Evolutionary conservation across 2,329 filamentous ascomycete genomes (phyloP).

Genomic region (Pseudocercospora vitis): DNA sequence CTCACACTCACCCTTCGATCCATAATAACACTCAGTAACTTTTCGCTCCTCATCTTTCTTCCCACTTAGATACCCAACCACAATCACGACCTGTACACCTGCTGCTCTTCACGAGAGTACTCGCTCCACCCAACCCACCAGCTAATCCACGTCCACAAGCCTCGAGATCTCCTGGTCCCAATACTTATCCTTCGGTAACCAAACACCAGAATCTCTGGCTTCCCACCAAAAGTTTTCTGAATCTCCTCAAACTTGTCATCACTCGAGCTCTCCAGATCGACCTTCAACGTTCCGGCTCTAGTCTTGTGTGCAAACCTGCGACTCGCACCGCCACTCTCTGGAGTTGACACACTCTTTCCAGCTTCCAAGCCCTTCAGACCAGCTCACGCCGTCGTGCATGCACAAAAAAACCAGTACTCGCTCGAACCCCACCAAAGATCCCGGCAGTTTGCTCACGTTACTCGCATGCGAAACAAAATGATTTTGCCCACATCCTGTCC

Average conservation of each 20-base stretch:
- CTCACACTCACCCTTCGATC: slow-evolving; percentile 22
- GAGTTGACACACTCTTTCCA: slow-evolving; percentile 47
- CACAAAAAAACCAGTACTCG: slow-evolving; percentile 59
- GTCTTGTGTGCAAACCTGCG: slow-evolving; percentile 37
- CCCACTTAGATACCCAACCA: slow-evolving; percentile 18
- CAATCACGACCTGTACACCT: slow-evolving; percentile 19
- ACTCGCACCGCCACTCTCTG: slow-evolving; percentile 37
- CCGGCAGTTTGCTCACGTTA: slow-evolving; percentile 52
- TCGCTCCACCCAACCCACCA: slow-evolving; percentile 49
- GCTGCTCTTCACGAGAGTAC: slow-evolving; percentile 21
- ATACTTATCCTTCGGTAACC: slow-evolving; percentile 59
- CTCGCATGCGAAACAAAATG: slow-evolving; percentile 55
- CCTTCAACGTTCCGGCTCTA: slow-evolving; percentile 32
- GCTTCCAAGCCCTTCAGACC: slow-evolving; percentile 40
- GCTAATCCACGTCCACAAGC: slow-evolving; percentile 46
- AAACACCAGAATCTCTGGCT: slow-evolving; percentile 45
- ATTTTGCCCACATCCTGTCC: slow-evolving; percentile 56
- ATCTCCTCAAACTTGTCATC: slow-evolving; percentile 55
- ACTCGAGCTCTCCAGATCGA: slow-evolving; percentile 60
- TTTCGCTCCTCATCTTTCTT: slow-evolving; percentile 15
- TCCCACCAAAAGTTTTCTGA: slow-evolving; percentile 53
- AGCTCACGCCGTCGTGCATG: slow-evolving; percentile 56
- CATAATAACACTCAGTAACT: slow-evolving; percentile 23
- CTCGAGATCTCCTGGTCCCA: slow-evolving; percentile 59
- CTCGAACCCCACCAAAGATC: slow-evolving; percentile 59